Conservation (phyloP, 176 grass and related monocot species). For the Triticum timopheevii region DNA sequence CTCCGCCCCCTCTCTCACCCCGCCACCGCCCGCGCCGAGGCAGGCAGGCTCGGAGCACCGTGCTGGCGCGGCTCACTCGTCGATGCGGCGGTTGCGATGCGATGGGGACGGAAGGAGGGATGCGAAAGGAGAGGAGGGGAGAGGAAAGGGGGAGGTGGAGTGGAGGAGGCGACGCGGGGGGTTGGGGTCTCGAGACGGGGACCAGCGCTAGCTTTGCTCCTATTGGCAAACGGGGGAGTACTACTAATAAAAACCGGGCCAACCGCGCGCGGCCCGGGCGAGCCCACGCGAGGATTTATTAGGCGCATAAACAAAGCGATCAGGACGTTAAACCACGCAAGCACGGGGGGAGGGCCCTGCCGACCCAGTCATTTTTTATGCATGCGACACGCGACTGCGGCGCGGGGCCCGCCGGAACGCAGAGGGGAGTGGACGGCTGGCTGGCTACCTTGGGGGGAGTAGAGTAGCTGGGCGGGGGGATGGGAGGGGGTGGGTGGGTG, state of each 20-base stretch:
- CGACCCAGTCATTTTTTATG: slow-evolving; percentile 55
- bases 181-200: slow-evolving; percentile 23
- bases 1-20: neutral
- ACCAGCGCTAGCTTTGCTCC: slow-evolving; percentile 12
- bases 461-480: neutral
- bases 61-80: neutral
- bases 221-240: slow-evolving; percentile 6
- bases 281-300: slow-evolving; percentile 23
- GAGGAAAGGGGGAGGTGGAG: neutral
- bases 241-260: neutral
- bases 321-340: neutral
- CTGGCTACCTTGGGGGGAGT: neutral
- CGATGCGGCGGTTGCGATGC: neutral
- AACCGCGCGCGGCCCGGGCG: neutral
- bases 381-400: neutral
- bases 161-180: neutral
- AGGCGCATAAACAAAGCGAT: slow-evolving; percentile 11
- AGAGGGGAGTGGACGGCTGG: neutral
- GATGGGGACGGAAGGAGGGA: slow-evolving; percentile 4
- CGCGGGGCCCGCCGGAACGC: neutral
- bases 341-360: neutral
- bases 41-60: neutral
- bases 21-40: neutral
- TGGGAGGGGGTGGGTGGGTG: too few relatives aligned
- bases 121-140: slow-evolving; percentile 24